Conservation (phyloP, 495 filamentous ascomycete species). For the Aspergillus sclerotioniger region DNA sequence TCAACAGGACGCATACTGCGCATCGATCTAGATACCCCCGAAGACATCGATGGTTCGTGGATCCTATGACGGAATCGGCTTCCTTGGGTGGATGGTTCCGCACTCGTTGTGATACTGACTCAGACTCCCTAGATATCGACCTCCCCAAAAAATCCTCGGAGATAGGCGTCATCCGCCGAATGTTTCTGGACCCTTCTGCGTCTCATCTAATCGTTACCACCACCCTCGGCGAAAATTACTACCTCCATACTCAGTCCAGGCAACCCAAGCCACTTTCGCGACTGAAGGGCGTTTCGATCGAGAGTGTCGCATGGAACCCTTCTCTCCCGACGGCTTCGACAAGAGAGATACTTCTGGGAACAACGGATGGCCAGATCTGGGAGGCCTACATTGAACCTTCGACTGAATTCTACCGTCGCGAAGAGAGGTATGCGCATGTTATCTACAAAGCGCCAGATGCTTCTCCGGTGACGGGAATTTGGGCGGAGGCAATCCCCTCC, state of each 20-base stretch:
- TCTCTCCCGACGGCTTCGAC: slow-evolving; percentile 95
- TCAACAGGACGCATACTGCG: slow-evolving; percentile 85
- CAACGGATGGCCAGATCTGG: slow-evolving; percentile 89
- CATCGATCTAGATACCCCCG: slow-evolving; percentile 89
- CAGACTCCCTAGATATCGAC: slow-evolving; percentile 74
- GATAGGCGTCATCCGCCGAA: slow-evolving; percentile 82
- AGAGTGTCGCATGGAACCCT: slow-evolving; percentile 92
- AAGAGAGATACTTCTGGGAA: slow-evolving; percentile 89
- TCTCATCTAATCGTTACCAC: slow-evolving; percentile 92
- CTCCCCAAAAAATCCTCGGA: slow-evolving; percentile 91
- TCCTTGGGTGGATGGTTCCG: background rate
- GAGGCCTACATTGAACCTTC: slow-evolving; percentile 94
- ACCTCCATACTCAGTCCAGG: slow-evolving; percentile 90
- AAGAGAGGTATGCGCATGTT: slow-evolving; percentile 84
- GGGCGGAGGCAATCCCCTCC: slow-evolving; percentile 67
- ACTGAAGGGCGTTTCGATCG: slow-evolving; percentile 80
- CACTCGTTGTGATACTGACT: slow-evolving; percentile 20
- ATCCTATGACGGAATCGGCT: background rate
- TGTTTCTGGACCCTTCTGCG: slow-evolving; percentile 96
- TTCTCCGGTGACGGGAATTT: slow-evolving; percentile 74
- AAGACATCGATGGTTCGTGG: slow-evolving; percentile 84
- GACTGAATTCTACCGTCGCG: slow-evolving; percentile 88
- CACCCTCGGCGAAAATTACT: slow-evolving; percentile 91
- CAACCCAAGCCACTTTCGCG: slow-evolving; percentile 79
- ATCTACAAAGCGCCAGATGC: slow-evolving; percentile 78